Conservation (phyloP, 192 early-diverging fungal genomes). For the Backusella circina region DNA sequence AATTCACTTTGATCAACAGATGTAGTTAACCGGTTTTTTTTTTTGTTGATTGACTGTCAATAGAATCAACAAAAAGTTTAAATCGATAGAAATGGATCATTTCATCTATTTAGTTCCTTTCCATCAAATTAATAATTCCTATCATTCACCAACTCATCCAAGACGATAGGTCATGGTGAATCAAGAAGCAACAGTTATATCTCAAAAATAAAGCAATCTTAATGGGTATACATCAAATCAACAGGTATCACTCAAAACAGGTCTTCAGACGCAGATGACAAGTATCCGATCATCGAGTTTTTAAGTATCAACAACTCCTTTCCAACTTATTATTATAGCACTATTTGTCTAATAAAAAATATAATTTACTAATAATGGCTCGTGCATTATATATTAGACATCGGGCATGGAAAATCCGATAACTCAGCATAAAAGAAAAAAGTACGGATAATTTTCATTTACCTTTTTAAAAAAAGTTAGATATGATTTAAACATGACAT, state of each 20-base stretch:
- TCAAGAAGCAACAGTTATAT: no score
- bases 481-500: constrained; percentile 1
- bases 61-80: background rate
- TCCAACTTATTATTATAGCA: no score
- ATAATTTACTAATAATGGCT: background rate
- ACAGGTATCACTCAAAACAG: background rate
- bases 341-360: no score
- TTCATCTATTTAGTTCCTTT: background rate
- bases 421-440: no score
- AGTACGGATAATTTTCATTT: background rate
- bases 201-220: no score
- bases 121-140: background rate
- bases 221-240: background rate
- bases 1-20: background rate
- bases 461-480: background rate
- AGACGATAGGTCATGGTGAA: background rate
- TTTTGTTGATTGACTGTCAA: background rate
- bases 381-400: background rate
- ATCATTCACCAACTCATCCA: no score
- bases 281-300: background rate
- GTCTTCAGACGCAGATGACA: background rate
- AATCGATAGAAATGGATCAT: background rate
- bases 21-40: background rate
- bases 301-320: background rate
- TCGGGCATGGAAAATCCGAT: background rate